These are phyloP conservation scores for Termitomyces sp. DNA, from an alignment of 768 basidiomycete genomes.

Conservation along the genomic window DNA sequence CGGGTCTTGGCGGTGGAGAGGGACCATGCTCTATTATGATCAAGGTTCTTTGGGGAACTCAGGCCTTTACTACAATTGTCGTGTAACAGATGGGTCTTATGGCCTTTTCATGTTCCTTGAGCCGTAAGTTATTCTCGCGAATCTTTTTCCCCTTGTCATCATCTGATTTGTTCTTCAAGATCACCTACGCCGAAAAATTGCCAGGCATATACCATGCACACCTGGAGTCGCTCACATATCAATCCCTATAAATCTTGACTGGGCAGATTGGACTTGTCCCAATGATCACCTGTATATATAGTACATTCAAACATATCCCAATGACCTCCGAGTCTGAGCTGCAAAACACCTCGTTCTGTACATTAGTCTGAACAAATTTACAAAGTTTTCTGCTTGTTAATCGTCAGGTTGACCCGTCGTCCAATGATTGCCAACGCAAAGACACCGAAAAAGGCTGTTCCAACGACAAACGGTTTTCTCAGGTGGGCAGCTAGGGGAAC, in stretches of 20 bases:
- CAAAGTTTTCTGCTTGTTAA: conserved; percentile 37
- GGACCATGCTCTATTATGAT: conserved; percentile 50
- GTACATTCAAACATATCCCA: neutral
- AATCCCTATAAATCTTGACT: conserved; percentile 6
- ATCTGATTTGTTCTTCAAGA: conserved; percentile 16
- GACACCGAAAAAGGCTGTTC: conserved; percentile 59
- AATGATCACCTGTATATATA: conserved; percentile 1
- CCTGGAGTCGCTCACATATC: conserved; percentile 11
- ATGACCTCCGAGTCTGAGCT: neutral
- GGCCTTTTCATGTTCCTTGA: conserved; percentile 47
- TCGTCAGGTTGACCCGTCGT: conserved; percentile 42
- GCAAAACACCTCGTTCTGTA: conserved; percentile 6
- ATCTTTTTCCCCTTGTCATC: neutral
- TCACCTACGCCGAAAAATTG: conserved; percentile 26
- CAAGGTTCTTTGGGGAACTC: conserved; percentile 33
- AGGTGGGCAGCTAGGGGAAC: conserved; percentile 78
- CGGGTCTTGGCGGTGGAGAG: conserved; percentile 50
- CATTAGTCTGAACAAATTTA: conserved; percentile 13
- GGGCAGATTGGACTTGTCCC: neutral
- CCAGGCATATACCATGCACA: conserved; percentile 12
- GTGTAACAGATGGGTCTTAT: conserved; percentile 25
- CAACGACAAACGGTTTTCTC: conserved; percentile 80
- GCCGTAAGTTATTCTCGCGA: conserved; percentile 29
- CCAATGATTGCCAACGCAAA: conserved; percentile 48
- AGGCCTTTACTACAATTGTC: conserved; percentile 41